These are phyloP conservation scores for Geotrichum klebahnii DNA, from an alignment of 1,139 yeast species.

Conservation along the genomic window DNA sequence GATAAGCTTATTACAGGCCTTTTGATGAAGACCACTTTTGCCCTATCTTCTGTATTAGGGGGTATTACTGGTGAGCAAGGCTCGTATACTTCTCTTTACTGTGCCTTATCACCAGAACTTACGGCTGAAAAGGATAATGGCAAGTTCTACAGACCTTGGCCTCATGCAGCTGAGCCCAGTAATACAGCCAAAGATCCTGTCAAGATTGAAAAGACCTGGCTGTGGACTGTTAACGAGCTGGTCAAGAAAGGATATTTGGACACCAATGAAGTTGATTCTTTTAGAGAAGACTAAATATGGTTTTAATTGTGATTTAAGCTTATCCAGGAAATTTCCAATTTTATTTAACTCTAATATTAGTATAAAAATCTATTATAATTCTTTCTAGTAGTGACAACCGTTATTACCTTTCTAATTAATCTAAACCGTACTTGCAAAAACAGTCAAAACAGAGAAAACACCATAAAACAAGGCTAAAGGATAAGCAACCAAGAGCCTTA, in stretches of 20 bases:
- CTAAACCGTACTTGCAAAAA: conserved; percentile 57
- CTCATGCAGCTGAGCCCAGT: conserved; percentile 50
- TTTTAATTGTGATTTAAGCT: no score
- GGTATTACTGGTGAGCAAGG: conserved; percentile 76
- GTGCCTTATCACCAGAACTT: conserved; percentile 53
- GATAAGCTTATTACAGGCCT: conserved; percentile 72
- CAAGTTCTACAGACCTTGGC: conserved; percentile 49
- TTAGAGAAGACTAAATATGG: conserved; percentile 1
- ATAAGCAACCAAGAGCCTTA: conserved; percentile 85
- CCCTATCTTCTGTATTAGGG: conserved; percentile 59
- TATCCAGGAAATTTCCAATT: no score
- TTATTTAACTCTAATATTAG: no score
- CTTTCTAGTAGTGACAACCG: no score
- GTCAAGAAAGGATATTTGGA: conserved; percentile 44
- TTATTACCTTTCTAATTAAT: not conserved
- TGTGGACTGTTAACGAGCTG: conserved; percentile 71
- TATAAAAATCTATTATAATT: no score
- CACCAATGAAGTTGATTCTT: conserved; percentile 11
- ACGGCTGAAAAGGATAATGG: conserved; percentile 60
- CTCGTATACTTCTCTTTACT: conserved; percentile 58
- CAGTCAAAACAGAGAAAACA: conserved; percentile 92
- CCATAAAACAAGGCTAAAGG: conserved; percentile 89
- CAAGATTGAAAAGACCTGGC: conserved; percentile 70
- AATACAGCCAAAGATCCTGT: conserved; percentile 56
- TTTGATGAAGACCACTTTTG: conserved; percentile 64